Evolutionary conservation across 176 grass and related monocot genomes (phyloP), one percentile per base, ranked within the genome.

Genomic region (Hordeum vulgare): DNA sequence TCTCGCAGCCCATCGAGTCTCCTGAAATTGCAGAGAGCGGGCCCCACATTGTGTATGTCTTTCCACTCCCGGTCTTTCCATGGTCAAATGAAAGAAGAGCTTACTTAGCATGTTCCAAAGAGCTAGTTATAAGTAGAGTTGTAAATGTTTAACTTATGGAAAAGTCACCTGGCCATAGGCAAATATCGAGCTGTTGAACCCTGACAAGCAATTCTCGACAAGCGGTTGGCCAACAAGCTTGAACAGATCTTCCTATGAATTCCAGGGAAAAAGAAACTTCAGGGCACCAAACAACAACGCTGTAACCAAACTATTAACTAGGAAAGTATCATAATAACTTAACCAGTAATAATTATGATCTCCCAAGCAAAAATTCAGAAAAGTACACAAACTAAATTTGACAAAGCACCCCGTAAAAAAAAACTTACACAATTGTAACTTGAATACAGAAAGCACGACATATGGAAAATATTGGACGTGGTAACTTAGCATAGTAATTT

Each of bases 171-270:
- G 96, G 24, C 96, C 96, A 28, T 99, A 99, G n/a, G 93, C 96
- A 91, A 99, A 99, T 84, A 99, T 96, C 8, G 96, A 99, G 81
- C 96, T 99, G 78, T 99, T 99, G 76, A 99, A 99, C 61, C 96
- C 96, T 10, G 81, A 85, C 76, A 99, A 80, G 89, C 96, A 99
- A 72, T 99, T 99, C 67, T 99, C 96, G 53, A 99, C 93, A 33
- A 99, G 86, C 10, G 93, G 93, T 57, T 90, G 33, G 27, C 96
- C 96, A 31, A 94, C 96, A 84, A 99, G 91, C 33, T 77, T 88
- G 80, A 94, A 99, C 66, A 99, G 81, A 41, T 95, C 93, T 47
- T 94, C 96, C 96, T 99, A 77, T 25, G 60, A 36, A 84, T 59
- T n/a, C 18, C 14, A 87, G 58, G 58, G 75, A 9, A 68, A 36